Evolutionary conservation across 2,329 filamentous ascomycete species (phyloP), one percentile per base, ranked within the genome.

Genomic region (Podosphaera fusca): DNA sequence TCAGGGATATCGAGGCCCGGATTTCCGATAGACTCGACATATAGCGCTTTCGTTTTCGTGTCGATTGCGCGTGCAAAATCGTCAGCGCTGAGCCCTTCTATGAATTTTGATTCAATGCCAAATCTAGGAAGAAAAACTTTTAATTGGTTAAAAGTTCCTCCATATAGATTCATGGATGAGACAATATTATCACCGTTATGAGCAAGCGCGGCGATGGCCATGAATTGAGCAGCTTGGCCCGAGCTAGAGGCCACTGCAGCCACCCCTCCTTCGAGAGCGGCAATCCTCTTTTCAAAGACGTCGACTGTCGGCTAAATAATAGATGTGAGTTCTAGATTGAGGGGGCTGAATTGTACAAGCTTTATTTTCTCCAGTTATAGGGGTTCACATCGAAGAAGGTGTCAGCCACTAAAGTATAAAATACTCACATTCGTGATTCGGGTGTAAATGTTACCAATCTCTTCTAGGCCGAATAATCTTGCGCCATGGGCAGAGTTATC

Each of bases 401-500:
- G 10, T 38, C 35, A 10, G 10, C 10, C 35, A 10, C 6, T 38
- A 10, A 38, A 10, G 35, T 6, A 38, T 38, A 38, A 38, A 38
- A 38, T 21, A 56, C 58, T 29, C 58, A 87, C 85, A 71, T 96
- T 95, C 84, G 86, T 87, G 65, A 98, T 88, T 62, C 92, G 87
- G 69, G 84, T 92, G 77, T 98, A 98, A 70, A 96, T 94, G 73
- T 96, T 96, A 31, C 65, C 92, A 66, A 87, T 85, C 72, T 96
- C 88, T 74, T 96, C 94, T 70, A 98, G 85, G 68, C 87, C 86
- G 68, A 98, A 98, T 47, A 98, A 82, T 69, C 88, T 82, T 57
- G 92, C 92, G 60, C 87, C 92, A 67, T 96, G 92, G 55, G 88
- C 90, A 55, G 87, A 95, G 74, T 96, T 87, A 79, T 96, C 84